These are phyloP conservation scores for Dioszegia crocea DNA, from an alignment of 768 basidiomycete species.

Conservation along the genomic window DNA sequence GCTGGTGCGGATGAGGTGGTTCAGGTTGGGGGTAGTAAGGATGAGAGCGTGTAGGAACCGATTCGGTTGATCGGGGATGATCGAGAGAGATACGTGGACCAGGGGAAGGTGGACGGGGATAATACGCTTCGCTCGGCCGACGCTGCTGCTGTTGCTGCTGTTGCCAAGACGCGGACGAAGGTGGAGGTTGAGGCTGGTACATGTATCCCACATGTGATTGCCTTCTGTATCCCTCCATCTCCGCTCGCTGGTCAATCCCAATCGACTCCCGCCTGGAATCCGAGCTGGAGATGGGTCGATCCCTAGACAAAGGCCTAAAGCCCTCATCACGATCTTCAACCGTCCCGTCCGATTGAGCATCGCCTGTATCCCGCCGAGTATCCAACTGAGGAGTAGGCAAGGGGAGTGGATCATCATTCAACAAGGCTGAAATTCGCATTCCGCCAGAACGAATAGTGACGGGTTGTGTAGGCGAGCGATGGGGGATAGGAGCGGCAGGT, in stretches of 20 bases:
- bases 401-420: constrained; percentile 31
- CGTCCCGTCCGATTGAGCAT: constrained; percentile 39
- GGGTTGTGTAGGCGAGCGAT: background rate
- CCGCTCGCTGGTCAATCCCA: background rate
- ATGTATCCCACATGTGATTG: background rate
- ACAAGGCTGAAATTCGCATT: constrained; percentile 34
- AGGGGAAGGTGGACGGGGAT: background rate
- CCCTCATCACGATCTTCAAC: constrained; percentile 29
- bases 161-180: too few species aligned
- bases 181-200: background rate
- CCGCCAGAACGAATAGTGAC: constrained; percentile 17
- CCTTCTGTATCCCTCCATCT: background rate
- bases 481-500: background rate
- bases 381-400: background rate
- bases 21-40: background rate
- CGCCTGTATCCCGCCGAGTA: constrained; percentile 12
- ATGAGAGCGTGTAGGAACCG: background rate
- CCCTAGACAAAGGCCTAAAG: background rate
- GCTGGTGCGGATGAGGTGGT: background rate
- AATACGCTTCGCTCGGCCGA: background rate
- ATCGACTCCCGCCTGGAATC: background rate
- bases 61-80: background rate
- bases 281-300: background rate
- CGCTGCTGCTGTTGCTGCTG: background rate
- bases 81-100: background rate